Conservation (phyloP, 2,329 filamentous ascomycete genomes). For the Talaromyces sp. region DNA sequence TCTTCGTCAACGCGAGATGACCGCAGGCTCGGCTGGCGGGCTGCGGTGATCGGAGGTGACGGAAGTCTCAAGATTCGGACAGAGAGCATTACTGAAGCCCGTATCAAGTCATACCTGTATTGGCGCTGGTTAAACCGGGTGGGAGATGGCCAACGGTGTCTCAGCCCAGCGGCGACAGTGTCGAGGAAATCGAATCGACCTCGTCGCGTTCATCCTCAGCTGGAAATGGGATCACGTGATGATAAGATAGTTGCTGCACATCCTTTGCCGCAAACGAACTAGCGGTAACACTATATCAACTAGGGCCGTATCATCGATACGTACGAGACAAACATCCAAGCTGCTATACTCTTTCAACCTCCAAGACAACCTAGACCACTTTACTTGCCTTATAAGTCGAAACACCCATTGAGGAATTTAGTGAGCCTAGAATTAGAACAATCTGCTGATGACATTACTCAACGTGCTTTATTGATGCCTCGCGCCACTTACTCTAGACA, state of each 20-base stretch:
- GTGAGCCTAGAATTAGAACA: neutral
- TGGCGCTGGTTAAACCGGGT: neutral
- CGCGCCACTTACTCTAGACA: neutral
- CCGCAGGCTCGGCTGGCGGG: neutral
- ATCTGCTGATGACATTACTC: neutral
- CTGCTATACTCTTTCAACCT: neutral
- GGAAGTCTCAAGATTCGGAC: neutral
- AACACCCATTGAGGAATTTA: neutral
- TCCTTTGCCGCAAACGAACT: neutral
- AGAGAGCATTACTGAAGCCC: neutral
- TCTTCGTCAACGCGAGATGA: neutral
- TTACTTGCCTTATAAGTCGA: neutral
- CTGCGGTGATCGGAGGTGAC: neutral
- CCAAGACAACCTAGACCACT: neutral
- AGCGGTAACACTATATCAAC: neutral
- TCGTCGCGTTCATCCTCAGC: neutral
- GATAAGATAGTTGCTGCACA: neutral
- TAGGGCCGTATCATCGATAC: neutral
- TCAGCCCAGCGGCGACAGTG: neutral
- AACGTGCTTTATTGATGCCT: neutral
- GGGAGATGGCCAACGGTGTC: neutral
- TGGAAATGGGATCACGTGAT: neutral
- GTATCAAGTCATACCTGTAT: neutral
- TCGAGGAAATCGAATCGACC: neutral
- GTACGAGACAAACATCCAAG: neutral